Evolutionary conservation across 1,284 basidiomycete genomes (phyloP).

Genomic region (Cryptococcus wingfieldii): DNA sequence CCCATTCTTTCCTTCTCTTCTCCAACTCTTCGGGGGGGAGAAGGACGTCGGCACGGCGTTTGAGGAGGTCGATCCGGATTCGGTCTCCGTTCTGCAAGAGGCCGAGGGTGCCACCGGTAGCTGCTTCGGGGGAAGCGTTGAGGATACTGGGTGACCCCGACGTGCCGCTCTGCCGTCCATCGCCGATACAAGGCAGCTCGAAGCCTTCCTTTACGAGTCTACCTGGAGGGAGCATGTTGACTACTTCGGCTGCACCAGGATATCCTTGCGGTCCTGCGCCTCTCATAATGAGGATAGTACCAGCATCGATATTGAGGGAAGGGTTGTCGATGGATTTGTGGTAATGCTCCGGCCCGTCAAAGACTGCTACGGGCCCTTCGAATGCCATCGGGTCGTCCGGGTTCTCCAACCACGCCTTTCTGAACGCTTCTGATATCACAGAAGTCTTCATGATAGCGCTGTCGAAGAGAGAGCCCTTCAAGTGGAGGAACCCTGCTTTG

Average conservation of each 20-base stretch:
- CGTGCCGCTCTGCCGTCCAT: constrained; percentile 47
- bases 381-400: constrained; percentile 47
- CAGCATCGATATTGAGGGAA: constrained; percentile 23
- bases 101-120: constrained; percentile 43
- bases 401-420: constrained; percentile 42
- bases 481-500: constrained; percentile 46
- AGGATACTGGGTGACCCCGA: constrained; percentile 47
- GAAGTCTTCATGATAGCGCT: constrained; percentile 50
- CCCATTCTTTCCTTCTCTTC: constrained; percentile 36
- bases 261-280: constrained; percentile 47
- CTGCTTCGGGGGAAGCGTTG: constrained; percentile 47
- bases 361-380: constrained; percentile 47
- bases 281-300: constrained; percentile 46
- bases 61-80: constrained; percentile 44
- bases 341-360: constrained; percentile 49
- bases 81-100: constrained; percentile 46
- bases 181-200: constrained; percentile 48
- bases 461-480: constrained; percentile 47
- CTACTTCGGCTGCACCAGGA: constrained; percentile 46
- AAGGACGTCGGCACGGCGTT: constrained; percentile 38
- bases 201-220: constrained; percentile 45
- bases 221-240: constrained; percentile 49
- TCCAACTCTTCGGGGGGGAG: constrained; percentile 35
- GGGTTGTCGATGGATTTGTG: constrained; percentile 37
- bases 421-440: constrained; percentile 42